Evolutionary conservation across 345 rosid species (phyloP).

Genomic region (Salix suchowensis): DNA sequence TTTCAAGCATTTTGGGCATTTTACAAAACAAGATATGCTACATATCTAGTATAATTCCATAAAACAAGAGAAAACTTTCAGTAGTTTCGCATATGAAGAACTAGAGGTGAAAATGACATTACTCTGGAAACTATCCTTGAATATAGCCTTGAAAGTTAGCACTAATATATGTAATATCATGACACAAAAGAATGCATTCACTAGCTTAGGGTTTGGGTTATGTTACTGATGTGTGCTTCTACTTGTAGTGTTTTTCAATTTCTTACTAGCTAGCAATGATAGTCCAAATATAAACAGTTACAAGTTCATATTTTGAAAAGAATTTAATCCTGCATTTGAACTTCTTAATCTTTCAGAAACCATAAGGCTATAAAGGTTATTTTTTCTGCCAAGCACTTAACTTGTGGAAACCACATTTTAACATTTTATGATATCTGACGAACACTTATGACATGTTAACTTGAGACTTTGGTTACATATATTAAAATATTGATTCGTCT

Average conservation of each 20-base stretch:
- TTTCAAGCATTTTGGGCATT: neutral
- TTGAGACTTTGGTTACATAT: neutral
- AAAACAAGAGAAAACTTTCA: neutral
- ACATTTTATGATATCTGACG: neutral
- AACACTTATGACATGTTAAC: neutral
- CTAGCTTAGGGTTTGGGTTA: neutral
- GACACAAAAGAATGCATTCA: neutral
- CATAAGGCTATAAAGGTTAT: neutral
- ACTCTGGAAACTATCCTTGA: neutral
- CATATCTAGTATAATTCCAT: neutral
- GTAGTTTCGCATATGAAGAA: neutral
- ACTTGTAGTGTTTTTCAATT: neutral
- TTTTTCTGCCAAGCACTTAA: neutral
- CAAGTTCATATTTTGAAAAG: neutral
- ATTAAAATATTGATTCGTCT: neutral
- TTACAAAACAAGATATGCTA: neutral
- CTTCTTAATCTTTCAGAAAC: neutral
- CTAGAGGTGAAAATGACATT: neutral
- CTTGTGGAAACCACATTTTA: neutral
- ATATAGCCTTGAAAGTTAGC: neutral
- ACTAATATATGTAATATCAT: neutral
- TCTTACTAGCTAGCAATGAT: neutral
- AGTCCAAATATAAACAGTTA: neutral
- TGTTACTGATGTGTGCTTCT: neutral
- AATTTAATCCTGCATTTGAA: neutral